Base-by-base conservation (phyloP, 306 rosid genomes). In the Amphicarpaea edgeworthii region DNA sequence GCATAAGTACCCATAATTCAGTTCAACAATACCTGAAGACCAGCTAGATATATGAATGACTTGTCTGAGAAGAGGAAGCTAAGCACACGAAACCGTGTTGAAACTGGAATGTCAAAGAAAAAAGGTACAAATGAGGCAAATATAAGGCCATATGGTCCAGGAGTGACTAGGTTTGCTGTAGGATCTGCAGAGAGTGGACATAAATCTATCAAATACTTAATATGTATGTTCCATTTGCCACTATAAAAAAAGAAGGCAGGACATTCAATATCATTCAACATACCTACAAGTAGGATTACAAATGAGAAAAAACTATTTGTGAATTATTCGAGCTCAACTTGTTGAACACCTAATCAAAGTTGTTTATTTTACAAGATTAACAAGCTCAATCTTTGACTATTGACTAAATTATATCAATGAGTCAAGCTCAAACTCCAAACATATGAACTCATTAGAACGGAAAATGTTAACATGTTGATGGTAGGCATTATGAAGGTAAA, bases 71-170 rank as follows among this genome's bases (percentile, higher is more conserved):
- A 96, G 68, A 61, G 85, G 72, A 89, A 71, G 54, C 97, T 90
- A 82, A 83, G 87, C 26, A 96, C 87, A 79, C 88, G 93, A 77
- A 92, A 86, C 57, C 87, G 88, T 40, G 97, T 96, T 54, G 99
- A 96, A 83, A 96, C 90, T 12, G 99, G 99, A 82, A 92, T 96
- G 87, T 90, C 99, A 77, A 96, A 85, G 98, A 96, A 90, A 81
- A 96, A 96, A 46, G 97, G 99, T 20, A 92, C 86, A 77, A 90
- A 92, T 6, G 98, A 96, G 38, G 99, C 93, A 90, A 96, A 96
- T 85, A 92, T 88, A 83, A 92, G 99, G 76, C 98, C 97, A 73
- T 96, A 96, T 51, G 99, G 99, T 62, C 99, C 99, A 32, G 99
- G 88, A 12, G 91, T 86, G 77, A 92, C 87, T 24, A 89, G 85